These are phyloP conservation scores for Bertia moriformis DNA, from an alignment of 2,329 filamentous ascomycete genomes.

Conservation along the genomic window DNA sequence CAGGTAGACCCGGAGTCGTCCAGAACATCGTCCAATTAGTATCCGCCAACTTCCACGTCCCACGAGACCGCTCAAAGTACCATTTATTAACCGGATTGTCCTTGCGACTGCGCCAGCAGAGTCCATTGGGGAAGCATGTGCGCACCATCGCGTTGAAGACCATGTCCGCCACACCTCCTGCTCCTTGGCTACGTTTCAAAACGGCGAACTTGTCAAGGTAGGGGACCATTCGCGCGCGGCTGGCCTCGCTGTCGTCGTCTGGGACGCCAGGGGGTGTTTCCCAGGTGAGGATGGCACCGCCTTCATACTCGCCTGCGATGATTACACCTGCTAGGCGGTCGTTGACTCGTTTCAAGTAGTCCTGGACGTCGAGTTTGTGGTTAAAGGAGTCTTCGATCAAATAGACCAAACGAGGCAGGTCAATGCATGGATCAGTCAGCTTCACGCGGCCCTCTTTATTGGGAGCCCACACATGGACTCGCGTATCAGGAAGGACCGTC, in stretches of 20 bases:
- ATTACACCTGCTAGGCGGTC: constrained; percentile 78
- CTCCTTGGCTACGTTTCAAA: constrained; percentile 72
- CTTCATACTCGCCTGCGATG: constrained; percentile 91
- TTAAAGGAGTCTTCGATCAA: constrained; percentile 90
- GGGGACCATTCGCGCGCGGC: constrained; percentile 57
- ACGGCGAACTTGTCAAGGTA: constrained; percentile 98
- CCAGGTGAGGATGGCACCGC: constrained; percentile 89
- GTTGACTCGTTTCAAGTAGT: constrained; percentile 72
- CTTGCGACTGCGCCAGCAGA: constrained; percentile 81
- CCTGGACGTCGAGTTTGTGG: constrained; percentile 65
- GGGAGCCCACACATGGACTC: constrained; percentile 50
- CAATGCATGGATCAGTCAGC: constrained; percentile 67
- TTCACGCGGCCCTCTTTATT: constrained; percentile 46
- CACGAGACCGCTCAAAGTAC: constrained; percentile 86
- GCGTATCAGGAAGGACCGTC: constrained; percentile 64
- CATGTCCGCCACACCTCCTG: constrained; percentile 83
- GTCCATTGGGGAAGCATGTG: constrained; percentile 72
- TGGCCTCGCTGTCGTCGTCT: constrained; percentile 32
- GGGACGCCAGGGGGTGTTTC: constrained; percentile 54
- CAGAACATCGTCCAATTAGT: constrained; percentile 97
- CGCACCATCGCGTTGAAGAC: constrained; percentile 93
- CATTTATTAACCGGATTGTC: constrained; percentile 97
- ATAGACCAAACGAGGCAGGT: constrained; percentile 67
- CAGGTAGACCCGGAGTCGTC: constrained; percentile 59
- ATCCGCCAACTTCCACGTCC: constrained; percentile 67